Percentiles rank a stretch among this genome's conserved stretches.
phyloP scores from a whole-genome alignment of 2,329 filamentous ascomycete species.

The Fonsecaea erecta region DNA sequence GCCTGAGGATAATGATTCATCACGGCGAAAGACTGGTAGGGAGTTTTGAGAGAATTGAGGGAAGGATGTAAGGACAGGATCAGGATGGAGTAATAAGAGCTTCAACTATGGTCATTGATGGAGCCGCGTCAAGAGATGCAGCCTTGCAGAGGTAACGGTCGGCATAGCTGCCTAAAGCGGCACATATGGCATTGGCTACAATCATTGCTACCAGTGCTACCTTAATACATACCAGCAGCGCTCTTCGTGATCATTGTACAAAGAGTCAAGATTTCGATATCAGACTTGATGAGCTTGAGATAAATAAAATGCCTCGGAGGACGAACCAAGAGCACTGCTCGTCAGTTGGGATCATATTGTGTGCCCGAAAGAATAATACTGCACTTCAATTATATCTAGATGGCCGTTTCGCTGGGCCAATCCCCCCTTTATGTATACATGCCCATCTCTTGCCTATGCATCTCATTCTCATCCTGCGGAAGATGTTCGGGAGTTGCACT shows the following conservation, averaged over 20 bases:
- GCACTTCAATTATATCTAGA: background rate
- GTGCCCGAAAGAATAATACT: background rate
- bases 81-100: background rate
- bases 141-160: conserved; percentile 15
- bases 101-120: background rate
- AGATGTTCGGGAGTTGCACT: conserved; percentile 6
- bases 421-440: conserved; percentile 22
- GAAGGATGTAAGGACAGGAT: background rate
- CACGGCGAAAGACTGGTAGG: background rate
- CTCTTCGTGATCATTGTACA: no score
- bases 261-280: no score
- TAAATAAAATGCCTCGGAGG: background rate
- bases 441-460: conserved; percentile 25
- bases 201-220: background rate
- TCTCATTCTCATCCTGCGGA: conserved; percentile 16
- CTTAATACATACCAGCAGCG: no score
- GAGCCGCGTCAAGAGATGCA: conserved; percentile 27
- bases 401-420: background rate
- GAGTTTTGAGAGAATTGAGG: background rate
- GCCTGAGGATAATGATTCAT: conserved; percentile 71
- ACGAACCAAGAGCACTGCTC: background rate
- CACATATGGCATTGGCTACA: background rate
- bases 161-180: conserved; percentile 6
- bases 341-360: background rate
- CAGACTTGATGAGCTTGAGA: no score